These are phyloP conservation scores for Talaromyces thailandensis DNA, from an alignment of 495 filamentous ascomycete genomes.

Conservation along the genomic window DNA sequence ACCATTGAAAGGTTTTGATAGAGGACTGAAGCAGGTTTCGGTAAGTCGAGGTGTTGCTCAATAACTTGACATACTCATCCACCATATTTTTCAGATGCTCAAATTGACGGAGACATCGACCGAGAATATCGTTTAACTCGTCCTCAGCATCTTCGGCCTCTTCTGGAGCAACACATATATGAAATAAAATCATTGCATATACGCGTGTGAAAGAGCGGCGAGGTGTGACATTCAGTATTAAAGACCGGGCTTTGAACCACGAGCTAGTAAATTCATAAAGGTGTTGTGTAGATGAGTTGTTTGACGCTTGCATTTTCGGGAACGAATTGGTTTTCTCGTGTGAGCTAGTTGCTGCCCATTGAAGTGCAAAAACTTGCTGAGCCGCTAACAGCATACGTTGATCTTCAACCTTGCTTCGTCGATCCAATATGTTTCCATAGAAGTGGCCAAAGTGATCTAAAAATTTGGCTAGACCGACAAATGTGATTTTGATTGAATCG, in stretches of 20 bases:
- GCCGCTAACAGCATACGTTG: slow-evolving; percentile 14
- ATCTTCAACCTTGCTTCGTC: slow-evolving; percentile 7
- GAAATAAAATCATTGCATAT: background rate
- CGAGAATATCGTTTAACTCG: background rate
- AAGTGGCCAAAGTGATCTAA: slow-evolving; percentile 20
- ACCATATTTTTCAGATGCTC: background rate
- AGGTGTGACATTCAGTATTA: background rate
- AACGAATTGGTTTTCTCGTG: background rate
- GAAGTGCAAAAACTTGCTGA: slow-evolving; percentile 14
- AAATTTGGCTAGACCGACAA: slow-evolving; percentile 15
- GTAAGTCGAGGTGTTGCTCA: background rate
- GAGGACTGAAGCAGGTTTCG: background rate
- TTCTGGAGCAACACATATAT: background rate
- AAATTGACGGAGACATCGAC: slow-evolving; percentile 5
- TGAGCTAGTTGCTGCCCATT: slow-evolving; percentile 9
- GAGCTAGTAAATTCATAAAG: background rate
- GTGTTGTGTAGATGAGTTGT: background rate
- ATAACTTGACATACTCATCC: background rate
- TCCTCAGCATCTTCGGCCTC: background rate
- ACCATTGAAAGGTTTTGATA: background rate
- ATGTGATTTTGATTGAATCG: slow-evolving; percentile 4
- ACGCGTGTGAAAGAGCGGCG: background rate
- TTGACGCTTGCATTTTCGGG: background rate
- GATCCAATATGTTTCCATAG: slow-evolving; percentile 15
- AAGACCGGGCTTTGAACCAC: background rate